Evolutionary conservation across 805 yeast species (phyloP), one percentile per base, ranked within the genome.

Genomic region (Debaryomyces hansenii): DNA sequence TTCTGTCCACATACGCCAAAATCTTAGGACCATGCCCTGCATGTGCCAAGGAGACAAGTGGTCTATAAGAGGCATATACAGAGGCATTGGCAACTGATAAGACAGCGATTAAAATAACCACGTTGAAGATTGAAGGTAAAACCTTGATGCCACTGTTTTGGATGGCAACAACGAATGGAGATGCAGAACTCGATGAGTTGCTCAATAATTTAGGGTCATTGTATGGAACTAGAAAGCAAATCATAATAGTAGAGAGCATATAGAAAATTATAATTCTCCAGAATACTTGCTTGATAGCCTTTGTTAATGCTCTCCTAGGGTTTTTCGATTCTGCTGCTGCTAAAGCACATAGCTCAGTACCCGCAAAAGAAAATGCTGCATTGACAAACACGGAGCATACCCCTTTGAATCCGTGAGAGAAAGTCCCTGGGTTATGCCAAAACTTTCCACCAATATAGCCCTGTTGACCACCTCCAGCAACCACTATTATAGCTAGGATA

Each of bases 51-150:
- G 88, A 78, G 42, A 81, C 82, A 44, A 86, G 59, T 7, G 89
- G 75, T 74, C 92, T 79, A 41, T 90, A 84, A 50, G 84, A 78
- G n/a, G 85, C 87, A 61, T 76, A 86, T 35, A 85, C 80, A 2
- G 90, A 80, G 18, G 90, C 81, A 70, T 85, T 86, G 54, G 89
- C 90, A 44, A 85, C 91, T 8, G 90, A 85, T 45, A 84, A 65
- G 20, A 86, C 89, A 4, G 91, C 83, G 47, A 85, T 64, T 68
- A 86, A 71, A 54, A 86, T 84, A 36, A 85, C 89, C 15, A 82
- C 88, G 60, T 86, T 86, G 72, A 86, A 84, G 50, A 86, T 79
- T 44, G 84, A 80, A 42, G 91, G 91, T 41, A 85, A 74, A 36
- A 82, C 87, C 42, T 68, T 69, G 54, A 85, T 81, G 54, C 85